phyloP scores from a whole-genome alignment of 371 early-diverging fungal genomes.

The Actinomucor elegans region DNA sequence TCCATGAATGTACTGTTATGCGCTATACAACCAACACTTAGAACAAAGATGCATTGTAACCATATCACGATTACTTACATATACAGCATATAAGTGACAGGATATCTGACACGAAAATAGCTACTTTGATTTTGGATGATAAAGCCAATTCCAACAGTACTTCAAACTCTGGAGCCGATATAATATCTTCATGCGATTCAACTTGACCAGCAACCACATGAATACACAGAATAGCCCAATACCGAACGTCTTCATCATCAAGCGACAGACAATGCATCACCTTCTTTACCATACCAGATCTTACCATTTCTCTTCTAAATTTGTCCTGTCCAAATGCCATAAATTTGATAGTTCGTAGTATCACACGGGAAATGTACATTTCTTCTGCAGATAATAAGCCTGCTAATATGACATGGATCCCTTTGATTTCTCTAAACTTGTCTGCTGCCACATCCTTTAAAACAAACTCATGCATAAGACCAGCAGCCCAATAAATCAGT shows the following conservation, averaged over 20 bases:
- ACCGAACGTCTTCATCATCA: slow-evolving; percentile 72
- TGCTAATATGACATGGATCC: slow-evolving; percentile 60
- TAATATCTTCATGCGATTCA: slow-evolving; percentile 43
- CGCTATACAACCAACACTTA: slow-evolving; percentile 1
- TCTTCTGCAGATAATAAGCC: slow-evolving; percentile 62
- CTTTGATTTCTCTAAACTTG: slow-evolving; percentile 60
- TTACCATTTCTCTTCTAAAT: slow-evolving; percentile 55
- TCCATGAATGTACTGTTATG: slow-evolving; percentile 21
- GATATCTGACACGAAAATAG: slow-evolving; percentile 43
- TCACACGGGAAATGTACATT: slow-evolving; percentile 69
- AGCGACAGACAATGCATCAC: slow-evolving; percentile 64
- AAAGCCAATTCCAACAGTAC: slow-evolving; percentile 34
- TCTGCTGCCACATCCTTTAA: slow-evolving; percentile 65
- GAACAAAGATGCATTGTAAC: background rate
- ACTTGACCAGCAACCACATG: slow-evolving; percentile 53
- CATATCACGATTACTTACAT: slow-evolving; percentile 21
- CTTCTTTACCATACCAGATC: slow-evolving; percentile 59
- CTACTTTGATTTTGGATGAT: slow-evolving; percentile 39
- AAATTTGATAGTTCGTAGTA: slow-evolving; percentile 71
- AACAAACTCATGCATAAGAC: slow-evolving; percentile 80
- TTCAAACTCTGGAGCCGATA: slow-evolving; percentile 39
- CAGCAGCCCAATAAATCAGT: slow-evolving; percentile 81
- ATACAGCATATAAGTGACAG: slow-evolving; percentile 47
- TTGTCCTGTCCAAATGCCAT: slow-evolving; percentile 62
- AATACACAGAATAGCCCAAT: slow-evolving; percentile 69